These are phyloP conservation scores for Senna tora DNA, from an alignment of 306 rosid species.

Conservation along the genomic window DNA sequence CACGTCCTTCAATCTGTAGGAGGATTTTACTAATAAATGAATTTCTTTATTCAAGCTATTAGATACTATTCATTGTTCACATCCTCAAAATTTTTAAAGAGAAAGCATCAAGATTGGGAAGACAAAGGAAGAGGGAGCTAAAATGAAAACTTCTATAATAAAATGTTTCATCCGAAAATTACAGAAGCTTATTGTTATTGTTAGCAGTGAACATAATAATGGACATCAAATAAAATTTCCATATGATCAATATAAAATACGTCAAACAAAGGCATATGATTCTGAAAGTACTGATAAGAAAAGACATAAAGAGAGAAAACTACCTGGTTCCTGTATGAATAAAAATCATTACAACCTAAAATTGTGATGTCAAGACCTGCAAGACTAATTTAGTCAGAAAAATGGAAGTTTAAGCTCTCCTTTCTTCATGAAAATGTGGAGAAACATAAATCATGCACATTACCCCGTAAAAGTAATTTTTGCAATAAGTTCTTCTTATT, in stretches of 20 bases:
- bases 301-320: conserved; percentile 19
- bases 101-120: background rate
- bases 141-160: background rate
- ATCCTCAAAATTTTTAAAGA: conserved; percentile 8
- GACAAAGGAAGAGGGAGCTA: background rate
- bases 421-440: conserved; percentile 17
- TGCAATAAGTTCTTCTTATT: conserved; percentile 60
- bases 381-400: conserved; percentile 38
- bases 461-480: conserved; percentile 76
- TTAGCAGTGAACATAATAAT: background rate
- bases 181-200: background rate
- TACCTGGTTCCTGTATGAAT: conserved; percentile 91
- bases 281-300: background rate
- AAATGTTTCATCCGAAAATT: background rate
- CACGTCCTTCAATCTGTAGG: conserved; percentile 79
- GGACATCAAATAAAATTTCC: conserved; percentile 10
- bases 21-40: conserved; percentile 35
- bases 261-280: background rate
- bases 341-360: conserved; percentile 89
- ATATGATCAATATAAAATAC: background rate
- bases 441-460: conserved; percentile 12
- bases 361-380: conserved; percentile 94
- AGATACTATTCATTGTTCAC: conserved; percentile 7
- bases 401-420: conserved; percentile 27
- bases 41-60: conserved; percentile 17